Conservation (phyloP, 768 basidiomycete genomes). For the Lactarius hengduanensis region DNA sequence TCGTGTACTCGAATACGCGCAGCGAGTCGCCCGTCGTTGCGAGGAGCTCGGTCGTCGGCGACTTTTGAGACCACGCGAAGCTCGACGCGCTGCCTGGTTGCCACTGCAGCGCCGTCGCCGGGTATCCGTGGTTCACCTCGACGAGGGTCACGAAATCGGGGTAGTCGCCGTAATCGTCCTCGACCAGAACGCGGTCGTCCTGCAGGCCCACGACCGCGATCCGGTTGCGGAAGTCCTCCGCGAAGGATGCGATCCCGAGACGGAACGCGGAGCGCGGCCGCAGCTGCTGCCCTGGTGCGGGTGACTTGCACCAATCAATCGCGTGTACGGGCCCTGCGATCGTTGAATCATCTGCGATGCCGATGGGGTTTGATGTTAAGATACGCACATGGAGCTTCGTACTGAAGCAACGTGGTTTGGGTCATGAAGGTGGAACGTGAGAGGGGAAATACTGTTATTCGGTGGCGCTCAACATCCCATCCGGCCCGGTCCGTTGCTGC, state of each 20-base stretch:
- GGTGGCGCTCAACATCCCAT: neutral
- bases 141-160: conserved; percentile 86
- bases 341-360: conserved; percentile 13
- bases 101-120: conserved; percentile 91
- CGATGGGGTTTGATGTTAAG: neutral
- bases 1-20: conserved; percentile 85
- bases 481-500: neutral
- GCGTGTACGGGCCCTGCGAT: conserved; percentile 73
- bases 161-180: conserved; percentile 80
- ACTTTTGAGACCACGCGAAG: conserved; percentile 68
- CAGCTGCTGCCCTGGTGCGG: conserved; percentile 68
- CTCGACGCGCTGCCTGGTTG: conserved; percentile 72
- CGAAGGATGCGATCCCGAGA: conserved; percentile 80
- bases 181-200: conserved; percentile 84
- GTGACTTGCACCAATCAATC: conserved; percentile 85
- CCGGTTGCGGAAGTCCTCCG: conserved; percentile 79
- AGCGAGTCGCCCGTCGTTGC: conserved; percentile 95
- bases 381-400: conserved; percentile 80
- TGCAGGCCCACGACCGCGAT: conserved; percentile 77
- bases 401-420: conserved; percentile 71
- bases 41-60: conserved; percentile 69
- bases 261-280: conserved; percentile 79
- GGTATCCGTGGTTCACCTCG: conserved; percentile 84
- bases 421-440: conserved; percentile 45
- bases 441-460: neutral